Conservation (phyloP, 805 yeast species). For the Candida nanaspora region DNA sequence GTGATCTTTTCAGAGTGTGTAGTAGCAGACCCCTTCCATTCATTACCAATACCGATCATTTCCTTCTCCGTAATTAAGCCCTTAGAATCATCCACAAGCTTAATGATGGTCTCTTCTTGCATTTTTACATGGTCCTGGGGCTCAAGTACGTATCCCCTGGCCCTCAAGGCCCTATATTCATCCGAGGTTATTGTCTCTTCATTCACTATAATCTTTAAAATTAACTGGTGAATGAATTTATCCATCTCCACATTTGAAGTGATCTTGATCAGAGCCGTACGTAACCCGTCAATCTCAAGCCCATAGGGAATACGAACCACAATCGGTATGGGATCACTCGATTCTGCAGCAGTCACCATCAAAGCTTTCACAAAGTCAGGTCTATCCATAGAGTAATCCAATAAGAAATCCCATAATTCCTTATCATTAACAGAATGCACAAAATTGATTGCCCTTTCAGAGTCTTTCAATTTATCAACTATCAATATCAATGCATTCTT, state of each 20-base stretch:
- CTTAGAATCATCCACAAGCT: constrained; percentile 4
- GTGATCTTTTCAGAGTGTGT: constrained; percentile 23
- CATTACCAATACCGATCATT: constrained; percentile 17
- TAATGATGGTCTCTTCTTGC: constrained; percentile 13
- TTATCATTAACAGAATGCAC: constrained; percentile 59
- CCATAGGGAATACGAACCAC: constrained; percentile 56
- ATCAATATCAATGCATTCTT: constrained; percentile 70
- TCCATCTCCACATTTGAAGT: constrained; percentile 55
- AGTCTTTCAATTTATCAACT: constrained; percentile 70
- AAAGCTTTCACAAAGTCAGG: constrained; percentile 75
- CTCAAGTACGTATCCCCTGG: constrained; percentile 27
- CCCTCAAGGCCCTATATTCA: constrained; percentile 20
- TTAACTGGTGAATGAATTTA: constrained; percentile 44
- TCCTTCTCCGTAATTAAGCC: constrained; percentile 23
- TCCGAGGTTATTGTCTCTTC: constrained; percentile 38
- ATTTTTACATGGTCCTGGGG: constrained; percentile 8
- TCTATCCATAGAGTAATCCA: constrained; percentile 61
- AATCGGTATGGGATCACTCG: constrained; percentile 63
- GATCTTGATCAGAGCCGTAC: constrained; percentile 52
- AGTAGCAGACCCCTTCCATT: constrained; percentile 22
- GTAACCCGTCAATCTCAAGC: constrained; percentile 59
- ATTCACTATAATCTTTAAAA: constrained; percentile 44
- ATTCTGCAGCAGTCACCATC: constrained; percentile 59
- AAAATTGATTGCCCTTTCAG: constrained; percentile 73
- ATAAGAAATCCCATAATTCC: constrained; percentile 75